A percentile compares a stretch with the other conserved stretches of the same genome.
Conservation (phyloP, 345 rosid genomes). For the Excoecaria agallocha region DNA sequence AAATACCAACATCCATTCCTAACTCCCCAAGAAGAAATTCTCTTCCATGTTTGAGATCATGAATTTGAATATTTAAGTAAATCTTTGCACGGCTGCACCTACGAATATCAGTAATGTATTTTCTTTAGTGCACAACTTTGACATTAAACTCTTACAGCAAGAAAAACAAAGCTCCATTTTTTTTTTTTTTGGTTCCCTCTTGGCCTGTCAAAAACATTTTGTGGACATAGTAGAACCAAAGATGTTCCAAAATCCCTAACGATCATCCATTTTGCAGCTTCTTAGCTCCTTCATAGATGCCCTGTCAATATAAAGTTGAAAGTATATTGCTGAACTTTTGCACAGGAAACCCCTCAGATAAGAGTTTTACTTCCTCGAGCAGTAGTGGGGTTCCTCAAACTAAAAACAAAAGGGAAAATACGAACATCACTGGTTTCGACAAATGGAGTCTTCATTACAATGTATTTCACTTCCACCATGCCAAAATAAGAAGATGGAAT, state of each 20-base stretch:
- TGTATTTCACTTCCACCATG: neutral
- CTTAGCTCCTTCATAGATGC: neutral
- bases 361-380: neutral
- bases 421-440: neutral
- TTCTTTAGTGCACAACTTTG: neutral
- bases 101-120: neutral
- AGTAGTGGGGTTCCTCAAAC: neutral
- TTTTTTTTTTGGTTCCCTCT: neutral
- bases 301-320: neutral
- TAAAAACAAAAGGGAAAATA: neutral
- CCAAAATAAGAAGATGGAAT: neutral
- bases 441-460: neutral
- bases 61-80: neutral
- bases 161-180: neutral
- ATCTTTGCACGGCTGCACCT: neutral
- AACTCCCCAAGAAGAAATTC: neutral
- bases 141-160: neutral
- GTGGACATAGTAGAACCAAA: neutral
- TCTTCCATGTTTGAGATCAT: neutral
- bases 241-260: neutral
- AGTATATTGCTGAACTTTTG: neutral
- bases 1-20: neutral
- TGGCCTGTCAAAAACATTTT: neutral
- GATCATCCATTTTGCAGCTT: neutral
- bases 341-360: neutral